phyloP scores from a whole-genome alignment of 176 grass and related monocot genomes.

The Musa beccarii region DNA sequence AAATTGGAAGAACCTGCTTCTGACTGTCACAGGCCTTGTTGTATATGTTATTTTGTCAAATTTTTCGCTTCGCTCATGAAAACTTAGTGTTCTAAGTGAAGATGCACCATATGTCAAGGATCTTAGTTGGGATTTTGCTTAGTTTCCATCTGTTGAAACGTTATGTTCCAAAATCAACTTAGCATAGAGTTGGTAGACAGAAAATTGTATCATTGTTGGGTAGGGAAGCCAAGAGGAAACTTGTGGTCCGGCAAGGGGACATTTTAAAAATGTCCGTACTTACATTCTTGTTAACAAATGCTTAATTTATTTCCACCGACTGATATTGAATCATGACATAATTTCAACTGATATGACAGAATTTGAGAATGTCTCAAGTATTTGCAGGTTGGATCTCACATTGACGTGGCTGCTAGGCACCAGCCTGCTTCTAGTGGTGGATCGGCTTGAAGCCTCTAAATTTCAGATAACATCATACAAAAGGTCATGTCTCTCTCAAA shows the following conservation, averaged over 20 bases:
- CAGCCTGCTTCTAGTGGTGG: too few relatives aligned
- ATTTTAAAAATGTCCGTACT: background rate
- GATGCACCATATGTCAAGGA: background rate
- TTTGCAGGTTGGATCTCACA: too few relatives aligned
- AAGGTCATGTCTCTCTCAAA: too few relatives aligned
- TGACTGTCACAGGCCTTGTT: background rate
- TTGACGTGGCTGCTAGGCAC: too few relatives aligned
- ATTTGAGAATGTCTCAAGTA: too few relatives aligned
- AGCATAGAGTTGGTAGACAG: background rate
- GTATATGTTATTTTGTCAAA: background rate
- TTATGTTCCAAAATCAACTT: background rate
- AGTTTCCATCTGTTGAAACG: background rate
- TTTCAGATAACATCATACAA: too few relatives aligned
- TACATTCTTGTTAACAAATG: background rate
- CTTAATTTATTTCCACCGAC: too few relatives aligned
- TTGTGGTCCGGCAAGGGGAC: background rate
- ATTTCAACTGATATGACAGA: too few relatives aligned
- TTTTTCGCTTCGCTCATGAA: background rate
- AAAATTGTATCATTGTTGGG: background rate
- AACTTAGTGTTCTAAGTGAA: background rate
- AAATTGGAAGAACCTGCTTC: background rate
- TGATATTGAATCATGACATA: too few relatives aligned
- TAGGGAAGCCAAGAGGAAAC: background rate
- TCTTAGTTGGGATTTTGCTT: background rate
- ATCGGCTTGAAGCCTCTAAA: too few relatives aligned